Evolutionary conservation across 345 rosid genomes (phyloP), one percentile per base, ranked within the genome.

Genomic region (Aethionema arabicum): DNA sequence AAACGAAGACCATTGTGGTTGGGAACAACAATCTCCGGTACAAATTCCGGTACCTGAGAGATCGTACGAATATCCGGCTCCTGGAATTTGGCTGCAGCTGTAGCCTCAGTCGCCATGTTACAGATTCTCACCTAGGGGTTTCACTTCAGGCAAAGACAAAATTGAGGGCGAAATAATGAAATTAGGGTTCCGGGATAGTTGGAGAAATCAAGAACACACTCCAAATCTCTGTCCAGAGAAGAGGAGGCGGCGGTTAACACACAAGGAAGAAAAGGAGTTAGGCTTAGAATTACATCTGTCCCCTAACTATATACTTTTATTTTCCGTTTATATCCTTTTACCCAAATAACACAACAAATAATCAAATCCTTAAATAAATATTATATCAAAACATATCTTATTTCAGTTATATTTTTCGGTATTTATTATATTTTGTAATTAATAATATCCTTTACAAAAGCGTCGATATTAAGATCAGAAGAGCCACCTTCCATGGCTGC

Each of bases 51-150:
- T 12, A 83, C 79, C 30, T 76, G 86, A 2, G 84, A 78, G 29
- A 84, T 69, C 6, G 91, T 78, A 7, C 77, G 77, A 73, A 87
- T 85, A 37, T 87, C 95, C 11, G 90, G 77, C 67, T 79, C 80
- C 49, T 76, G 80, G 64, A 77, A 84, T 32, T 86, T 76, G 56
- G 89, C 14, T 41, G 89, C 15, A 13, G 92, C 14, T 50, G 82
- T 74, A 37, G 89, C 91, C 55, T 83, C 92, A 5, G 95, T 65
- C 8, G 88, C 79, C 91, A 83, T 85, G 57, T 63, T 39, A 33
- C 0, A 30, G 58, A n/a, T 15, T 30, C 12, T 32, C 5, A 4
- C 32, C 52, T 32, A 32, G 45, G 44, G 45, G 2, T 42, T 59
- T 29, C 13, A 9, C 44, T 40, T 3, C 8, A 47, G 32, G n/a